These are phyloP conservation scores for Cryptococcus sp. DNA, from an alignment of 1,284 basidiomycete genomes.

Conservation along the genomic window DNA sequence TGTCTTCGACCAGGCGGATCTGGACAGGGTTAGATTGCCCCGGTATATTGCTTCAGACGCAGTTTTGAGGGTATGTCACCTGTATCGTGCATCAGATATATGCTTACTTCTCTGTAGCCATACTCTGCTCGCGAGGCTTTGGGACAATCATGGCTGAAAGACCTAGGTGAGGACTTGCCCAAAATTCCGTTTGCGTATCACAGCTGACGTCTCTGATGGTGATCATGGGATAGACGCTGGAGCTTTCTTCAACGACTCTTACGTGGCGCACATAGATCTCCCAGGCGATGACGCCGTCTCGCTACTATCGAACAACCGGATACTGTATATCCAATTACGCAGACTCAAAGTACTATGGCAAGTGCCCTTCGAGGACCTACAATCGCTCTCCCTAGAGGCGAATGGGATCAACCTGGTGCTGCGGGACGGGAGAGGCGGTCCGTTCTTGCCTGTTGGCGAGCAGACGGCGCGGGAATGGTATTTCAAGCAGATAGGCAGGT, in stretches of 20 bases:
- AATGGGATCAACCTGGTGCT: conserved; percentile 82
- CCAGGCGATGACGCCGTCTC: conserved; percentile 81
- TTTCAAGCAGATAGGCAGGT: conserved; percentile 59
- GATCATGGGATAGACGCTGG: conserved; percentile 62
- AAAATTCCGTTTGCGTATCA: conserved; percentile 27
- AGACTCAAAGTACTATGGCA: conserved; percentile 90
- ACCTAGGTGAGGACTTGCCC: conserved; percentile 76
- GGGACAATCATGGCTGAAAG: conserved; percentile 95
- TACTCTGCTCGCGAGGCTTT: conserved; percentile 86
- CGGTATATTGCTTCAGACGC: conserved; percentile 83
- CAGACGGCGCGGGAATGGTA: conserved; percentile 60
- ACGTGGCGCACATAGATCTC: conserved; percentile 88
- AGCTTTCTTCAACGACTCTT: conserved; percentile 77
- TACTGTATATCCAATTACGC: conserved; percentile 83
- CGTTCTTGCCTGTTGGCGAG: conserved; percentile 60
- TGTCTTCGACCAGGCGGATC: conserved; percentile 89
- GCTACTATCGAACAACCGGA: conserved; percentile 73
- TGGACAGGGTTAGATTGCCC: conserved; percentile 87
- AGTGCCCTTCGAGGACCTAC: conserved; percentile 80
- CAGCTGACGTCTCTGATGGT: not conserved
- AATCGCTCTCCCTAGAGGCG: conserved; percentile 84
- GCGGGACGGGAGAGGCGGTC: conserved; percentile 58
- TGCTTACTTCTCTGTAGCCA: conserved; percentile 58
- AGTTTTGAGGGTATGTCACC: conserved; percentile 69
- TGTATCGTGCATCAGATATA: not conserved